phyloP scores from a whole-genome alignment of 257 asterid genomes.

The Solanum sparsipilum region DNA sequence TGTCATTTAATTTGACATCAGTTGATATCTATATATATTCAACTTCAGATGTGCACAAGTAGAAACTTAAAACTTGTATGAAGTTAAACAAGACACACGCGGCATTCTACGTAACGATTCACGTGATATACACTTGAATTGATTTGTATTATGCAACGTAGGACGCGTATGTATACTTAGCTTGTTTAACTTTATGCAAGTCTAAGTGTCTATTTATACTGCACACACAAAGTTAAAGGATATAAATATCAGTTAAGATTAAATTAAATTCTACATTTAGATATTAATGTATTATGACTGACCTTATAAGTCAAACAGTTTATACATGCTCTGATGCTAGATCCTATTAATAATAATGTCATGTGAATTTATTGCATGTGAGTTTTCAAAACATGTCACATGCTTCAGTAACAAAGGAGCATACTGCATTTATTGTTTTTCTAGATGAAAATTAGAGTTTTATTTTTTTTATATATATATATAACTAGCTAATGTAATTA shows the following conservation, averaged over 20 bases:
- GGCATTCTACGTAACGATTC: not conserved
- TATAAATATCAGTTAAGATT: too few species aligned
- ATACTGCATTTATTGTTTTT: not conserved
- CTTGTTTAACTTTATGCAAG: too few species aligned
- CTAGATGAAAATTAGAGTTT: not conserved
- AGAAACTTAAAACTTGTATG: too few species aligned
- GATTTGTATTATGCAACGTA: not conserved
- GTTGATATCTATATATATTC: accelerated
- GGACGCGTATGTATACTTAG: not conserved
- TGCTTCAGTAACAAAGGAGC: not conserved
- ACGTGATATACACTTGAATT: too few species aligned
- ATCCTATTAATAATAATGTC: not conserved
- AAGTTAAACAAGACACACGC: too few species aligned
- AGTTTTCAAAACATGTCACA: not conserved
- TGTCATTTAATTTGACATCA: too few species aligned
- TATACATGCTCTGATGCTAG: not conserved
- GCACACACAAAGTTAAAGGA: too few species aligned
- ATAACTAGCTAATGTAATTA: too few species aligned
- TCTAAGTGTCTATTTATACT: too few species aligned
- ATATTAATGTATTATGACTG: not conserved
- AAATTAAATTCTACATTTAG: too few species aligned
- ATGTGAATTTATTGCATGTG: not conserved
- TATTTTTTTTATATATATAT: too few species aligned
- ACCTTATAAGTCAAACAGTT: not conserved
- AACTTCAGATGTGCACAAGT: too few species aligned